Evolutionary conservation across 2,329 filamentous ascomycete species (phyloP).

Genomic region (Stemphylium vesicarium): DNA sequence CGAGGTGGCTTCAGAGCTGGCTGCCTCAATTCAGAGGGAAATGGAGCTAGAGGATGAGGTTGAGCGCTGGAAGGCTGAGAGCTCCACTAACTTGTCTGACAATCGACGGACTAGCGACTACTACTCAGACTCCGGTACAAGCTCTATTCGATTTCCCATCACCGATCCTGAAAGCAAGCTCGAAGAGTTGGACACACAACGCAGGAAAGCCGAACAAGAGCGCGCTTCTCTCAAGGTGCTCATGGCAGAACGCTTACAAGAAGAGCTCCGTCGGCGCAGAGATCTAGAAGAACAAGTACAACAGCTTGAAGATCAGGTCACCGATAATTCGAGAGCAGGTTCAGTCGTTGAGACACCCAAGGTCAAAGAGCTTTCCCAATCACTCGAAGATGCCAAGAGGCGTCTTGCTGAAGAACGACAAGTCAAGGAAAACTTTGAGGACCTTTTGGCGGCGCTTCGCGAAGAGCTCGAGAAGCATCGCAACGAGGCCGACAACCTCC

Average conservation of each 20-base stretch:
- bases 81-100: slow-evolving; percentile 62
- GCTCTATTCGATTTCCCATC: slow-evolving; percentile 76
- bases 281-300: slow-evolving; percentile 84
- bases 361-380: slow-evolving; percentile 77
- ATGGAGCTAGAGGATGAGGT: slow-evolving; percentile 96
- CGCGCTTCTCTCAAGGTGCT: slow-evolving; percentile 86
- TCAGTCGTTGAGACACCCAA: slow-evolving; percentile 54
- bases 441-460: slow-evolving; percentile 82
- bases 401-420: slow-evolving; percentile 83
- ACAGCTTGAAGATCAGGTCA: slow-evolving; percentile 76
- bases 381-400: slow-evolving; percentile 81
- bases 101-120: slow-evolving; percentile 92
- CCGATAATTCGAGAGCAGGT: slow-evolving; percentile 37
- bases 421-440: slow-evolving; percentile 92
- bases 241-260: slow-evolving; percentile 83
- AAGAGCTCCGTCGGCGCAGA: slow-evolving; percentile 78
- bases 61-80: slow-evolving; percentile 83
- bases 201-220: slow-evolving; percentile 86
- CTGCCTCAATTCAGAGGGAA: slow-evolving; percentile 89
- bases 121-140: slow-evolving; percentile 94
- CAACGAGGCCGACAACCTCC: slow-evolving; percentile 89
- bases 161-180: slow-evolving; percentile 64
- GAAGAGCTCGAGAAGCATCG: slow-evolving; percentile 80
- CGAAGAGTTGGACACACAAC: slow-evolving; percentile 81
- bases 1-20: slow-evolving; percentile 90